phyloP scores from a whole-genome alignment of 441 rosid genomes.

The Brassica balearica region DNA sequence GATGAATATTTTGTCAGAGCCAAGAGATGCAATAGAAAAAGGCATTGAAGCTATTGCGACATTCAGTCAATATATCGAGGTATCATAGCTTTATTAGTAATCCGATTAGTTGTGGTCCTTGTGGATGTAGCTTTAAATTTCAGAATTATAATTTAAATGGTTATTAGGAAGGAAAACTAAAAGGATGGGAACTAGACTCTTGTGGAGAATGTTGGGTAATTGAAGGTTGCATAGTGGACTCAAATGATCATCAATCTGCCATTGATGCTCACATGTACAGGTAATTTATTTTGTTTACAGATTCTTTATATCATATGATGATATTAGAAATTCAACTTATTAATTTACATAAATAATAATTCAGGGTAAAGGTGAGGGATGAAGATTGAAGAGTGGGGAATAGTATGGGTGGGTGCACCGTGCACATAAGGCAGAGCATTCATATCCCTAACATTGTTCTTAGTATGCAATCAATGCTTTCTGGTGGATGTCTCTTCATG shows the following conservation, averaged over 20 bases:
- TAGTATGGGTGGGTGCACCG: too few relatives aligned
- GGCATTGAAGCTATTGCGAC: conserved; percentile 73
- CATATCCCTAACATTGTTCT: too few relatives aligned
- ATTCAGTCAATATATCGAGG: conserved; percentile 71
- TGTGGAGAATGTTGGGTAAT: conserved; percentile 95
- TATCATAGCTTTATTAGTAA: conserved; percentile 20
- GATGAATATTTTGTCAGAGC: conserved; percentile 68
- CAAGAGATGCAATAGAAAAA: conserved; percentile 71
- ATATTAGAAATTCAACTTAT: too few relatives aligned
- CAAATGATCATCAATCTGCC: conserved; percentile 68
- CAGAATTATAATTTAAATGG: not conserved
- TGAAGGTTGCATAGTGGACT: conserved; percentile 91
- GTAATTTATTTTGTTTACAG: conserved; percentile 37
- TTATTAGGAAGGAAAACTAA: conserved; percentile 63
- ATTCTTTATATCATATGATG: not conserved
- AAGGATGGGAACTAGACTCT: conserved; percentile 85
- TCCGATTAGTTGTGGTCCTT: too few relatives aligned
- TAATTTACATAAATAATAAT: too few relatives aligned
- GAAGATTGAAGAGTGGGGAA: too few relatives aligned
- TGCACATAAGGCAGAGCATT: too few relatives aligned
- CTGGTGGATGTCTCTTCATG: conserved; percentile 69
- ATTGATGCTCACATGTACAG: conserved; percentile 95
- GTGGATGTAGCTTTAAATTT: too few relatives aligned
- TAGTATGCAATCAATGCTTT: conserved; percentile 31
- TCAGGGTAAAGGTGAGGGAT: too few relatives aligned